Percentiles rank a stretch among this genome's conserved stretches.
phyloP scores from a whole-genome alignment of 2,329 filamentous ascomycete genomes.

The Penicillium olsonii region DNA sequence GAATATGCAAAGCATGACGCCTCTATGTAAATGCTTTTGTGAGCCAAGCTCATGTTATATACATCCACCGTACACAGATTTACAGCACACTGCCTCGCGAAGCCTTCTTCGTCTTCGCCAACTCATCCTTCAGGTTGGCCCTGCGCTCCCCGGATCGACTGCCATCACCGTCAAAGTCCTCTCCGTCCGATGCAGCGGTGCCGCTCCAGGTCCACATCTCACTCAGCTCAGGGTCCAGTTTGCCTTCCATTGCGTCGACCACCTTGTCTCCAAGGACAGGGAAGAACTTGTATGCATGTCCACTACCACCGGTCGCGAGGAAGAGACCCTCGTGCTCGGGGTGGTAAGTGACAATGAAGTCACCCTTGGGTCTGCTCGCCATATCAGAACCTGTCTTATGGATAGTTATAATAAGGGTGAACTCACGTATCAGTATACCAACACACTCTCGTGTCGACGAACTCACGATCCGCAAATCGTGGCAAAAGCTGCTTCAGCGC shows the following conservation, averaged over 20 bases:
- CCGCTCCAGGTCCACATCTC: slow-evolving; percentile 47
- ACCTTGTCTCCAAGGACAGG: slow-evolving; percentile 56
- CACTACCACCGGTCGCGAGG: slow-evolving; percentile 55
- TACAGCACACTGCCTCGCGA: slow-evolving; percentile 27
- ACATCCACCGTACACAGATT: neutral
- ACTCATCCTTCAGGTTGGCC: slow-evolving; percentile 40
- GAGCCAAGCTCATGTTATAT: slow-evolving; percentile 1
- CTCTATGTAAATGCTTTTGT: neutral
- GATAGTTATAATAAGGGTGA: neutral
- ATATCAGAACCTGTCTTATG: neutral
- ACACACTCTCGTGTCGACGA: slow-evolving; percentile 65
- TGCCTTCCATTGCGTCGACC: slow-evolving; percentile 48
- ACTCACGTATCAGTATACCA: slow-evolving; percentile 73
- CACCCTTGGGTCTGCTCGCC: slow-evolving; percentile 55
- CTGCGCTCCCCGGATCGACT: slow-evolving; percentile 40
- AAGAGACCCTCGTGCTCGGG: slow-evolving; percentile 56
- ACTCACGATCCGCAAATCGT: slow-evolving; percentile 60
- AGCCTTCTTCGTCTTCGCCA: slow-evolving; percentile 35
- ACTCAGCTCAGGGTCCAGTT: slow-evolving; percentile 42
- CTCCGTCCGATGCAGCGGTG: slow-evolving; percentile 16
- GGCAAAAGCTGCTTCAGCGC: slow-evolving; percentile 65
- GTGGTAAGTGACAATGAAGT: slow-evolving; percentile 72
- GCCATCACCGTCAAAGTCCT: slow-evolving; percentile 38
- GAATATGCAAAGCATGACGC: too few relatives aligned
- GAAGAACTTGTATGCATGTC: slow-evolving; percentile 58